phyloP scores from a whole-genome alignment of 2,329 filamentous ascomycete species.

The Magnaporthiopsis rhizophila region DNA sequence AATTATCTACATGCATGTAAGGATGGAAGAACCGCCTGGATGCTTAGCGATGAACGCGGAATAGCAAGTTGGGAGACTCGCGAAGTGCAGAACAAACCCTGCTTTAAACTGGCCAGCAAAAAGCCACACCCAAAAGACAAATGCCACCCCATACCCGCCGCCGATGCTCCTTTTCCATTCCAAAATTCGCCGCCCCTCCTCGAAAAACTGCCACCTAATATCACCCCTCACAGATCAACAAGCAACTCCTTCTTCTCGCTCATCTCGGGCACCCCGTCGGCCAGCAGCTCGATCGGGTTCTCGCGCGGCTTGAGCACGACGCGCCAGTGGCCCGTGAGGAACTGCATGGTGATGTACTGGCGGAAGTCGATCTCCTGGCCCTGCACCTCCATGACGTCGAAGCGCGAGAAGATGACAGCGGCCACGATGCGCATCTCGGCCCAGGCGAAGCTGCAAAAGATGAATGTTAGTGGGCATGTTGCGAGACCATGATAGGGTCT shows the following conservation, averaged over 20 bases:
- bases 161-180: too few relatives aligned
- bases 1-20: too few relatives aligned
- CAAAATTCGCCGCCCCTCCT: too few relatives aligned
- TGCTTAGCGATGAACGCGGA: too few relatives aligned
- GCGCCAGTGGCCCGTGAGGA: slow-evolving; percentile 19
- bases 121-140: too few relatives aligned
- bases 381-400: slow-evolving; percentile 16
- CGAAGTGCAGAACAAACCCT: too few relatives aligned
- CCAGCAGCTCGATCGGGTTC: neutral
- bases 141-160: too few relatives aligned
- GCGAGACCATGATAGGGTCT: too few relatives aligned
- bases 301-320: neutral
- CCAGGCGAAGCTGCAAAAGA: slow-evolving; percentile 14
- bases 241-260: neutral
- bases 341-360: slow-evolving; percentile 20
- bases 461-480: neutral
- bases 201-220: too few relatives aligned
- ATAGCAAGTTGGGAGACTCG: too few relatives aligned
- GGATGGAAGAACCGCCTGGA: too few relatives aligned
- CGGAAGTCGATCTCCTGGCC: slow-evolving; percentile 16
- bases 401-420: slow-evolving; percentile 16
- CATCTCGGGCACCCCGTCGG: neutral
- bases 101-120: too few relatives aligned
- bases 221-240: neutral
- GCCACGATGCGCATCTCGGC: slow-evolving; percentile 18